Percentiles rank a stretch among this genome's conserved stretches.
Evolutionary conservation across 768 basidiomycete genomes (phyloP).

Genomic region (Pleurotus platypus): DNA sequence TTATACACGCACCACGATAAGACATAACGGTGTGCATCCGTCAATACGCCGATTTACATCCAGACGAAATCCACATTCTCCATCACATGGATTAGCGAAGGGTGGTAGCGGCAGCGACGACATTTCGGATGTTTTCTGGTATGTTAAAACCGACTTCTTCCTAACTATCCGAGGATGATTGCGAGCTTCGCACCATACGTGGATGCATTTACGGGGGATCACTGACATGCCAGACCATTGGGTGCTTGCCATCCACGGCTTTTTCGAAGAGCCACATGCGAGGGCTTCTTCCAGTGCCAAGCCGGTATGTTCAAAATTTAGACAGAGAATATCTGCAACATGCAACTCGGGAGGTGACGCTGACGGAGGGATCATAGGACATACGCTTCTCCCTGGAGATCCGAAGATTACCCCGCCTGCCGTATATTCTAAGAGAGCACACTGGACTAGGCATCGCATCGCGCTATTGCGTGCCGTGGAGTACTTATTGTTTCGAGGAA

Average conservation of each 20-base stretch:
- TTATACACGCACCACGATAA: too few relatives aligned
- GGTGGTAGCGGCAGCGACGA: not conserved
- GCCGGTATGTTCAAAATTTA: not conserved
- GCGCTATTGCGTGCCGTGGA: not conserved
- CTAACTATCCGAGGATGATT: slow-evolving; percentile 2
- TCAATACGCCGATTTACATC: slow-evolving; percentile 28
- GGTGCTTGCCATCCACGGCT: not conserved
- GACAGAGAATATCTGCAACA: not conserved
- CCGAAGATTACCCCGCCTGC: not conserved
- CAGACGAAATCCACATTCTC: slow-evolving; percentile 6
- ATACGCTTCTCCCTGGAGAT: not conserved
- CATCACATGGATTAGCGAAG: slow-evolving; percentile 16
- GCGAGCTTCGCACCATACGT: not conserved
- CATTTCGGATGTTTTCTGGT: not conserved
- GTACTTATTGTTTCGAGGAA: not conserved
- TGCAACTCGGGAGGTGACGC: not conserved
- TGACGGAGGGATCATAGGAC: slow-evolving; percentile 2
- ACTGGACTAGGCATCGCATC: not conserved
- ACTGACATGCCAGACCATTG: not conserved
- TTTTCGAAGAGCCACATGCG: not conserved
- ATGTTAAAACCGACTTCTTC: not conserved
- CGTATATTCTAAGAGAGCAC: not conserved
- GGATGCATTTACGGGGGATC: not conserved
- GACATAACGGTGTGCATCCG: slow-evolving; percentile 13
- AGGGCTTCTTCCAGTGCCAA: not conserved